Evolutionary conservation across 2,329 filamentous ascomycete genomes (phyloP), one percentile per base, ranked within the genome.

Genomic region (Colletotrichum higginsianum): DNA sequence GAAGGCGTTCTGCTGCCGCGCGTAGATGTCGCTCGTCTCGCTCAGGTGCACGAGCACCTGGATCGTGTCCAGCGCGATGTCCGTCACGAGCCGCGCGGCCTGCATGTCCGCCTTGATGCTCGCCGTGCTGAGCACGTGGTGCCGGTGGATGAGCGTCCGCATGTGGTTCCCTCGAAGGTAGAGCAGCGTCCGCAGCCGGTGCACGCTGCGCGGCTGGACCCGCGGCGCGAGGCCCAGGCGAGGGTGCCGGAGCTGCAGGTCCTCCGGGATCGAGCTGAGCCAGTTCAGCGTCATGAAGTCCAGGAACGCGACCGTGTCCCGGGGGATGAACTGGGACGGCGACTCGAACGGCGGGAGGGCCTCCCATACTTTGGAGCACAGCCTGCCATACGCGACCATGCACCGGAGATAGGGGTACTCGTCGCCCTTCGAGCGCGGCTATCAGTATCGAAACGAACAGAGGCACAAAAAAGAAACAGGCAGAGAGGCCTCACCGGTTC

Each of bases 281-380:
- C 85, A 86, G 61, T 84, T 80, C 70, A 83, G 81, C 0, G 85
- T 83, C 67, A 81, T 80, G 6, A 82, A 76, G 56, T 86, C 85
- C 3, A 87, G 74, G 9, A 81, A 79, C 0, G 79, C 77, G 44
- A 80, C 82, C 0, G 80, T 80, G 30, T 86, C 84, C 0, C 81
- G 78, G 0, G 80, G 80, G 2, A 82, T 84, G 56, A 75, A 67
- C 61, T 82, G 69, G 9, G 68, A 71, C 2, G 68, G 64, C 44
- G 79, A 80, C 3, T 80, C 81, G 74, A 85, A 77, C 13, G 79
- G 77, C 18, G 75, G 84, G 1, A 86, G 80, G 0, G 85, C 79
- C 0, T 83, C 82, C 85, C 85, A 86, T 7, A 87, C 81, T 60
- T 83, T 84, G 2, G 84, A 83, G 60, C 83, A 84, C 0, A 87